Evolutionary conservation across 345 rosid genomes (phyloP), one percentile per base, ranked within the genome.

Genomic region (Hibiscus tridactylites): DNA sequence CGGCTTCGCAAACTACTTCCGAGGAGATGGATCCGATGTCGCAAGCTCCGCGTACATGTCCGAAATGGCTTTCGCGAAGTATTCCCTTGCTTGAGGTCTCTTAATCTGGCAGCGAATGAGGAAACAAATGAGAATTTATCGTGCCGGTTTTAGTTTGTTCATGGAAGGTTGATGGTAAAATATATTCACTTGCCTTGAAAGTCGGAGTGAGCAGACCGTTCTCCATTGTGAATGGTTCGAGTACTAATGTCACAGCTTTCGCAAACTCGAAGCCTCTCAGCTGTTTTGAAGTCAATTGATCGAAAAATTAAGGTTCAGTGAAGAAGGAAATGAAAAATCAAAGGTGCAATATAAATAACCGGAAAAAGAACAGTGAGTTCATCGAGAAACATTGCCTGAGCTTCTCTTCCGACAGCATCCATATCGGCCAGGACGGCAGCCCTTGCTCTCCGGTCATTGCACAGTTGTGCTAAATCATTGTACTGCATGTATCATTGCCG

Each of bases 151-250:
- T 60, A 44, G 11, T 50, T 50, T 16, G 17, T 50, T 50, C 16
- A 6, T 31, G 33, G 28, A 13, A 17, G 54, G 8, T 16, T 28
- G 9, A 39, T 7, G 8, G 37, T 7, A 33, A 37, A 4, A 44
- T 52, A 70, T 2, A 56, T n/a, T 21, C 28, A 81, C 83, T 80
- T 80, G 82, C 99, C 98, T 95, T 95, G 35, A 92, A 85, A 15
- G 99, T 95, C 4, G 99, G 99, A 70, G 99, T 95, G 29, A 90
- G 84, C 64, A 95, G 85, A 66, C 93, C 96, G 44, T 92, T 95
- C 75, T 95, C 99, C 61, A 88, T 6, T 0, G 96, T 84, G 78
- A 92, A 88, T 9, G 97, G 93, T 74, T 95, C 98, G 1, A 47
- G 74, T 76, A 89, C 97, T 84, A 95, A 75, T n/a, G 92, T 90